These are phyloP conservation scores for Coffea canephora DNA, from an alignment of 257 asterid genomes.

Conservation along the genomic window DNA sequence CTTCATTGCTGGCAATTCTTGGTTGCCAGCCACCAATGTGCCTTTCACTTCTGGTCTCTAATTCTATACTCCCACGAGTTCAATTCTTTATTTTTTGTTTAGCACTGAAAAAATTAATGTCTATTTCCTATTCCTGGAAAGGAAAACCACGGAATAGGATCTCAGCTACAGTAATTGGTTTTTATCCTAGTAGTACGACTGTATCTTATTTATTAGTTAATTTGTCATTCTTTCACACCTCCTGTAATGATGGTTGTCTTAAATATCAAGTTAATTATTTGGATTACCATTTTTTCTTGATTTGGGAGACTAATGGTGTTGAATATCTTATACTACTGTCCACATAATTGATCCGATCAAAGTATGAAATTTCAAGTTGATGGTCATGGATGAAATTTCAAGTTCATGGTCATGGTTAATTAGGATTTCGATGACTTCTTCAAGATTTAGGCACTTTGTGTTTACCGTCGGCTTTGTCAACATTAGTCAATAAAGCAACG, in stretches of 20 bases:
- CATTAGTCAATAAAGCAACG: neutral
- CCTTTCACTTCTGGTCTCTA: slow-evolving; percentile 72
- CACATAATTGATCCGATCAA: neutral
- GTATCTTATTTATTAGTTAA: neutral
- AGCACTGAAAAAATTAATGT: neutral
- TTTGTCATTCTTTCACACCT: no score
- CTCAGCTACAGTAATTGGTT: neutral
- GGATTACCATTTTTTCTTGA: no score
- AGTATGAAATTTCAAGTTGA: neutral
- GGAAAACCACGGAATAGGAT: neutral
- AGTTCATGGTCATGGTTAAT: neutral
- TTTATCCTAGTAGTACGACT: neutral
- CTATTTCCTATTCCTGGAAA: neutral
- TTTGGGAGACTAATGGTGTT: no score
- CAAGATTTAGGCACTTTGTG: neutral
- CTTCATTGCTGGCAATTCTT: slow-evolving; percentile 65
- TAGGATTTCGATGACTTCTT: neutral
- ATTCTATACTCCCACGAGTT: neutral
- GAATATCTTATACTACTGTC: no score
- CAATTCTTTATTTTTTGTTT: neutral
- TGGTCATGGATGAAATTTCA: neutral
- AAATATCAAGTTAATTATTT: neutral
- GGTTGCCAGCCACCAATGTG: slow-evolving; percentile 70
- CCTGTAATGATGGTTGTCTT: neutral
- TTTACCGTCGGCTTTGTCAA: neutral